Conservation (phyloP, 164 flowering plant genomes). For the Warburgia ugandensis region DNA sequence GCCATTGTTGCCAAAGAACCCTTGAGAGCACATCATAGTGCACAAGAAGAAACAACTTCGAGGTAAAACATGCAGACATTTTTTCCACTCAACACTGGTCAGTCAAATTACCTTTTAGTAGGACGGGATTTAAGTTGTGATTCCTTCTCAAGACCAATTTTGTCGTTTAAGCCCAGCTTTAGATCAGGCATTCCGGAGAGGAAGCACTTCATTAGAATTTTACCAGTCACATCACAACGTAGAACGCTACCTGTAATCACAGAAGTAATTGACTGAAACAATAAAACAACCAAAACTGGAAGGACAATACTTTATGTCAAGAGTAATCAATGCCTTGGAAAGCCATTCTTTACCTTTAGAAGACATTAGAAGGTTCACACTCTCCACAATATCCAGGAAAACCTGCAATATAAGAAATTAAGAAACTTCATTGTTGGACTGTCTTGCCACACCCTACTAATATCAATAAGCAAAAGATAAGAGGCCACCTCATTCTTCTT, state of each 20-base stretch:
- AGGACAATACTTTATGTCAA: too few relatives aligned
- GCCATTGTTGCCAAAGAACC: too few relatives aligned
- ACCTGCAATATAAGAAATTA: too few relatives aligned
- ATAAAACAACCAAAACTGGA: constrained; percentile 3
- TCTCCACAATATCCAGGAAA: constrained; percentile 96
- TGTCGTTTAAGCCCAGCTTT: constrained; percentile 95
- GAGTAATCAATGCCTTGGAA: too few relatives aligned
- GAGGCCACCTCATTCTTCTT: constrained; percentile 88
- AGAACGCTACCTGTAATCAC: constrained; percentile 71
- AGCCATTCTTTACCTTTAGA: constrained; percentile 98
- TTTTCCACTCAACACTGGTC: too few relatives aligned
- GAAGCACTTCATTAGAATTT: constrained; percentile 98
- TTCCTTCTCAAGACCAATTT: constrained; percentile 97
- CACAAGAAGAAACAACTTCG: too few relatives aligned
- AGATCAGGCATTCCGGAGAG: constrained; percentile 99
- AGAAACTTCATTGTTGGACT: too few relatives aligned
- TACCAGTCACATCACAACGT: constrained; percentile 97
- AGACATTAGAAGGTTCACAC: constrained; percentile 99
- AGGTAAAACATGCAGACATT: too few relatives aligned
- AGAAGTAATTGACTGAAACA: constrained; percentile 5
- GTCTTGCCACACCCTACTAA: background rate
- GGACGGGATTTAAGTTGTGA: constrained; percentile 91
- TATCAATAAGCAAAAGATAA: background rate
- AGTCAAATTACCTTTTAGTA: constrained; percentile 92
- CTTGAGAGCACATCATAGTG: too few relatives aligned